phyloP scores from a whole-genome alignment of 495 filamentous ascomycete species.

The Cudoniella acicularis region DNA sequence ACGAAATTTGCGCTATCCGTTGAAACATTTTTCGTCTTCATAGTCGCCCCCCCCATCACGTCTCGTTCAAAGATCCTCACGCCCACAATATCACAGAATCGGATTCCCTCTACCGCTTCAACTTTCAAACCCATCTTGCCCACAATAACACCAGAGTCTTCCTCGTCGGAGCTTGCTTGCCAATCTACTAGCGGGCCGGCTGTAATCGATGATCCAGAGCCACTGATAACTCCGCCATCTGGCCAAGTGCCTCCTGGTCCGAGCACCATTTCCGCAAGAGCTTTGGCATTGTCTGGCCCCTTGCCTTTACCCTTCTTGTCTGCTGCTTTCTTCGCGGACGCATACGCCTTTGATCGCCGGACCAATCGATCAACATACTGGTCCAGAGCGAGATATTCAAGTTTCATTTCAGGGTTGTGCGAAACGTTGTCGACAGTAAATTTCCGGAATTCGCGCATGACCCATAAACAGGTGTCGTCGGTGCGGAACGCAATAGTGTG shows the following conservation, averaged over 20 bases:
- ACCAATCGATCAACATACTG: slow-evolving; percentile 40
- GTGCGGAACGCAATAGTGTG: slow-evolving; percentile 48
- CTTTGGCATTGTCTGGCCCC: slow-evolving; percentile 13
- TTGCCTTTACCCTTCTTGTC: slow-evolving; percentile 23
- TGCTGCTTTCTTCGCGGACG: neutral
- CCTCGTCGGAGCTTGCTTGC: slow-evolving; percentile 27
- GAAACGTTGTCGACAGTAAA: slow-evolving; percentile 51
- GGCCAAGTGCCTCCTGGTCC: slow-evolving; percentile 1
- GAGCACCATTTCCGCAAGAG: neutral
- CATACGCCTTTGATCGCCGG: slow-evolving; percentile 19
- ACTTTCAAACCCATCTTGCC: slow-evolving; percentile 22
- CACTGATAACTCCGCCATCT: neutral
- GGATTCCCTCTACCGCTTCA: slow-evolving; percentile 35
- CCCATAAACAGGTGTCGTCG: slow-evolving; percentile 46
- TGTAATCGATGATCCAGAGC: neutral
- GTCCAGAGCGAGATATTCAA: slow-evolving; percentile 51
- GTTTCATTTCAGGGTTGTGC: slow-evolving; percentile 44
- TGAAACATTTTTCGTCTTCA: too few relatives aligned
- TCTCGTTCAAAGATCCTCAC: slow-evolving; percentile 51
- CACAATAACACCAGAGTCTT: slow-evolving; percentile 22
- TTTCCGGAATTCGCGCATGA: slow-evolving; percentile 44
- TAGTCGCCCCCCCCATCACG: slow-evolving; percentile 32
- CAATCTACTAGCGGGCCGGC: neutral
- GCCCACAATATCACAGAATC: slow-evolving; percentile 43
- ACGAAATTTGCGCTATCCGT: too few relatives aligned